A percentile compares a stretch with the other conserved stretches of the same genome.
Evolutionary conservation across 1,284 basidiomycete genomes (phyloP).

Genomic region (Cryptococcus depauperatus): DNA sequence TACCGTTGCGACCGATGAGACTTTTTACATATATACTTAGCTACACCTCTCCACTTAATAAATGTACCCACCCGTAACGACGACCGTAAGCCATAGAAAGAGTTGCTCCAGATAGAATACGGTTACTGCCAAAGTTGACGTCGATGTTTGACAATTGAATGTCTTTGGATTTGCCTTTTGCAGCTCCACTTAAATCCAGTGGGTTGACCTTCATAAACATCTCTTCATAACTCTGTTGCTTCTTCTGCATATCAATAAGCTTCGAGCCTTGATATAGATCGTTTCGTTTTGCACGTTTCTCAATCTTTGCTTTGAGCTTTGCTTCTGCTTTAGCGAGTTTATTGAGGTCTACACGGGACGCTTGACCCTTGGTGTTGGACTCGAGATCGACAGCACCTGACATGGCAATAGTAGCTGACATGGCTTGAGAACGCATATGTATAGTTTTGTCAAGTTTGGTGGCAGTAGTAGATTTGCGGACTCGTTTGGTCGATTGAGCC

Average conservation of each 20-base stretch:
- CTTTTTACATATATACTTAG: conserved; percentile 28
- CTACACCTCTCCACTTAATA: no score
- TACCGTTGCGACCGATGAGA: conserved; percentile 62
- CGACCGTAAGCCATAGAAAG: conserved; percentile 76
- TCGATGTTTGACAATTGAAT: conserved; percentile 94
- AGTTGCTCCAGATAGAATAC: conserved; percentile 54
- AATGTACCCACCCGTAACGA: conserved; percentile 60
- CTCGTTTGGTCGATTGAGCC: conserved; percentile 55
- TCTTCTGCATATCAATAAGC: conserved; percentile 82
- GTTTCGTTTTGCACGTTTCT: conserved; percentile 64
- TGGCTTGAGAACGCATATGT: conserved; percentile 75
- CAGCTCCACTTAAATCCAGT: conserved; percentile 65
- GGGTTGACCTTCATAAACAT: conserved; percentile 99
- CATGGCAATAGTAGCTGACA: conserved; percentile 76
- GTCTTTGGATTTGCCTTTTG: conserved; percentile 92
- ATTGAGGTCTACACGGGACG: conserved; percentile 92
- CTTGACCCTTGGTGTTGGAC: conserved; percentile 87
- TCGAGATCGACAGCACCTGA: conserved; percentile 85
- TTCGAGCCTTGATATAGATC: conserved; percentile 95
- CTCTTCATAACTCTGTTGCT: conserved; percentile 96
- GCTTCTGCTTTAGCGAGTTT: conserved; percentile 98
- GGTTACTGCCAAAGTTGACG: conserved; percentile 86
- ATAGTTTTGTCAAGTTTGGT: conserved; percentile 85
- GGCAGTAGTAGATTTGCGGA: conserved; percentile 47
- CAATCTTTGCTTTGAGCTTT: conserved; percentile 94